Evolutionary conservation across 2,329 filamentous ascomycete genomes (phyloP).

Genomic region (Nigrospora sphaerica): DNA sequence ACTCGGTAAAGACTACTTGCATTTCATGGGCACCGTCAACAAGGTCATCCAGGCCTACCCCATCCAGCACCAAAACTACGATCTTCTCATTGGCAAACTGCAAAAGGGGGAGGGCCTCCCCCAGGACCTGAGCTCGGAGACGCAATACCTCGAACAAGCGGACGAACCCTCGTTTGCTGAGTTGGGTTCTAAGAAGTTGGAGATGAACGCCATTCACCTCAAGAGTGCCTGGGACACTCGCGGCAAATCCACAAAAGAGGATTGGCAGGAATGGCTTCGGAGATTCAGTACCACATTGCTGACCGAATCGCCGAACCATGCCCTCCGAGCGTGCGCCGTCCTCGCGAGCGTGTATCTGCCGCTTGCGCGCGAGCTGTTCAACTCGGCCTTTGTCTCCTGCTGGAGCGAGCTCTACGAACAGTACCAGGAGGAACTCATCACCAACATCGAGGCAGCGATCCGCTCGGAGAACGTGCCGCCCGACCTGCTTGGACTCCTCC

Average conservation of each 20-base stretch:
- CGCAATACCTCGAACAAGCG: constrained; percentile 67
- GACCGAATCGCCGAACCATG: constrained; percentile 92
- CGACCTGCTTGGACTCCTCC: constrained; percentile 84
- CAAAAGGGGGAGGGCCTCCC: constrained; percentile 94
- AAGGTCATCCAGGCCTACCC: constrained; percentile 75
- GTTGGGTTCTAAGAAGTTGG: constrained; percentile 84
- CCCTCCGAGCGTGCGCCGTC: constrained; percentile 84
- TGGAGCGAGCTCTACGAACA: constrained; percentile 98
- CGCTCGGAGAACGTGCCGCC: constrained; percentile 94
- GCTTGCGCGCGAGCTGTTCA: constrained; percentile 89
- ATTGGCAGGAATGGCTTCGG: constrained; percentile 99
- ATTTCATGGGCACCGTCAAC: constrained; percentile 90
- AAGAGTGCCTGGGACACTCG: constrained; percentile 97
- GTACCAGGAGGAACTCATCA: constrained; percentile 93
- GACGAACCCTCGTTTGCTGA: constrained; percentile 81
- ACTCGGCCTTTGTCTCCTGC: constrained; percentile 96
- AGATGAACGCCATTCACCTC: constrained; percentile 95
- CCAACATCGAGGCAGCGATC: constrained; percentile 91
- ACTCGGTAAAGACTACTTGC: constrained; percentile 87
- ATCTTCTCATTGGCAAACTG: constrained; percentile 83
- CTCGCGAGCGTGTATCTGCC: constrained; percentile 88
- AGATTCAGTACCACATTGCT: constrained; percentile 92
- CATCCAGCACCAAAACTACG: constrained; percentile 85
- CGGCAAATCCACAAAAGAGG: constrained; percentile 93
- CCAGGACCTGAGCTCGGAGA: constrained; percentile 84